Base-by-base conservation (phyloP, 2,329 filamentous ascomycete genomes). In the Aspergillus ruber region DNA sequence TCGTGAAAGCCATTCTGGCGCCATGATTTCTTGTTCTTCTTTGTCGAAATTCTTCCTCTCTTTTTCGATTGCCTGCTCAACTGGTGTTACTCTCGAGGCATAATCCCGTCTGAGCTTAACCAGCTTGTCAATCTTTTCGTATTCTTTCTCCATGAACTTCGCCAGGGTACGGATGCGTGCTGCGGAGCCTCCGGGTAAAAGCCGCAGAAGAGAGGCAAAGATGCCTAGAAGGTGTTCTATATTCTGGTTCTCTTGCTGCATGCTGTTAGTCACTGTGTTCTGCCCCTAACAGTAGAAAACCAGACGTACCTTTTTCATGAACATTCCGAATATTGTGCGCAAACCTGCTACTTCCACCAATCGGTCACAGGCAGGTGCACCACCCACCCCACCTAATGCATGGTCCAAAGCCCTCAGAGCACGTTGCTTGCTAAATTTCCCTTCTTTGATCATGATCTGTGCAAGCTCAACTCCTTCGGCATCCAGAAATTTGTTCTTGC, bases 121-220 rank as follows among this genome's bases (percentile, higher is more conserved):
- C 4, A 97, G 74, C 62, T 84, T 88, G 5, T 64, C 72, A 33
- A 89, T 81, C 74, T 97, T 97, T 56, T 80, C 88, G 64, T 94
- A 95, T 55, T 95, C 84, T 63, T 89, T 95, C 67, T 98, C 93
- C 15, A 95, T 86, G 60, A 97, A 97, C 63, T 98, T 98, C 42
- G 90, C 91, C 3, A 97, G 77, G 1, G 85, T 80, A 3, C 93
- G 82, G 57, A 97, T 94, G 5, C 93, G 81, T 27, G 84, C 78
- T 0, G 88, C 76, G 1, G 88, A 90, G 27, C 88, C 82, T 13
- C 83, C 86, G 0, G 90, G 90, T 1, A 98, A 69, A 3, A 84
- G 77, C 20, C 90, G 84, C 1, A 98, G 75, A 64, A 98, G 78
- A 0, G 86, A 88, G 1, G 87, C 81, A 53, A 97, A 90, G 8